Evolutionary conservation across 2,329 filamentous ascomycete genomes (phyloP).

Genomic region (Colletotrichum costaricense): DNA sequence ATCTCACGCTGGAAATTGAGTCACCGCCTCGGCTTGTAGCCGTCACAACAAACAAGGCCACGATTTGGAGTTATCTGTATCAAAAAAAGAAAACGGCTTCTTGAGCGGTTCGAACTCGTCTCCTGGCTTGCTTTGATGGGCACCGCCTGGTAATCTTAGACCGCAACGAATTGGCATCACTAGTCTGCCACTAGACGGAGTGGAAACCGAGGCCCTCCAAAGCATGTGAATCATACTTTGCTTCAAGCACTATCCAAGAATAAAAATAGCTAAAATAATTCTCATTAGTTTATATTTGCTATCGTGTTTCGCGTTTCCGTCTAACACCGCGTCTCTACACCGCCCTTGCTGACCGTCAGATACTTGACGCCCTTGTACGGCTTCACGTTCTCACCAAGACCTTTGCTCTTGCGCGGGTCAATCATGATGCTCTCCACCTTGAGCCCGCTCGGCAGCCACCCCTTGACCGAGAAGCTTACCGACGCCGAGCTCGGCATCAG

Average conservation of each 20-base stretch:
- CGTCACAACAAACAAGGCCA: neutral
- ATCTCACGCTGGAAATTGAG: neutral
- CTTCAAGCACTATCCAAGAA: neutral
- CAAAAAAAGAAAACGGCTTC: neutral
- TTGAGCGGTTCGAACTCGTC: neutral
- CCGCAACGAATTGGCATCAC: neutral
- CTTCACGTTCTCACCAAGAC: conserved; percentile 87
- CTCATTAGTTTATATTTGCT: conserved; percentile 29
- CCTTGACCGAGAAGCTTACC: conserved; percentile 77
- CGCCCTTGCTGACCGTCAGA: conserved; percentile 78
- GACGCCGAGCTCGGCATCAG: conserved; percentile 84
- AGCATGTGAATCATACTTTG: conserved; percentile 14
- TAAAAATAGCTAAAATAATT: neutral
- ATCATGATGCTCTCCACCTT: conserved; percentile 76
- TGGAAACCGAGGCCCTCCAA: neutral
- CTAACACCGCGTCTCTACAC: conserved; percentile 72
- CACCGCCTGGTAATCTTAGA: neutral
- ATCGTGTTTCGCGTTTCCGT: neutral
- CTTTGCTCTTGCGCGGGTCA: conserved; percentile 83
- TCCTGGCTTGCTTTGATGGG: neutral
- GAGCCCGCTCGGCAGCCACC: conserved; percentile 75
- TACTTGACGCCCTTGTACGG: conserved; percentile 99
- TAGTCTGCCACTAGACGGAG: conserved; percentile 24
- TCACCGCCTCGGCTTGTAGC: neutral
- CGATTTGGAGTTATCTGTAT: neutral